These are phyloP conservation scores for Juglanconis oblonga DNA, from an alignment of 2,329 filamentous ascomycete species.

Conservation along the genomic window DNA sequence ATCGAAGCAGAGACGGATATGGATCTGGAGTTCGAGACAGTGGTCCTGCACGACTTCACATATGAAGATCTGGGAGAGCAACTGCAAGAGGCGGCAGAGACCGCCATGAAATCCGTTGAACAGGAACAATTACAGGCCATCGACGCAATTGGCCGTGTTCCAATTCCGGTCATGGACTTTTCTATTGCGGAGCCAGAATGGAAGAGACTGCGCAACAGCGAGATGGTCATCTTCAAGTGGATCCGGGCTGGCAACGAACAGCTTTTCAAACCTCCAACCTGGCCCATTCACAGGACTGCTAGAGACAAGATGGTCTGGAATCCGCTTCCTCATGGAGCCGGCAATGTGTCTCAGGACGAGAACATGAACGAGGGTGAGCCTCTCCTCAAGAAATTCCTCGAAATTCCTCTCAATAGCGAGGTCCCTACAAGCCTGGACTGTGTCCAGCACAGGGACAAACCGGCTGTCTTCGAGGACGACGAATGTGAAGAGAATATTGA, in stretches of 20 bases:
- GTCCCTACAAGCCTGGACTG: slow-evolving; percentile 23
- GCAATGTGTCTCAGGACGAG: slow-evolving; percentile 10
- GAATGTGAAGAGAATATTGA: slow-evolving; percentile 23
- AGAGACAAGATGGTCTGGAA: slow-evolving; percentile 27
- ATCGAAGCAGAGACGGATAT: slow-evolving; percentile 18
- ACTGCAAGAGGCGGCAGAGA: slow-evolving; percentile 17
- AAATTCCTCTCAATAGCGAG: background rate
- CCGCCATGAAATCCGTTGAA: slow-evolving; percentile 22
- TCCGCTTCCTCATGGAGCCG: slow-evolving; percentile 14
- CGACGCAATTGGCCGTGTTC: slow-evolving; percentile 25
- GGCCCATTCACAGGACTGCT: slow-evolving; percentile 21
- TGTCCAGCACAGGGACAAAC: slow-evolving; percentile 20
- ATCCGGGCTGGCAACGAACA: slow-evolving; percentile 19
- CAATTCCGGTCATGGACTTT: slow-evolving; percentile 28
- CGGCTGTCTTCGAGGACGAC: slow-evolving; percentile 19
- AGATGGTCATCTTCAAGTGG: slow-evolving; percentile 22
- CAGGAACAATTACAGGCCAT: slow-evolving; percentile 28
- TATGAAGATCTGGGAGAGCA: slow-evolving; percentile 1
- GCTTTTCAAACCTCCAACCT: slow-evolving; percentile 22
- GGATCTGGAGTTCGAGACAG: background rate
- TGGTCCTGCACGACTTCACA: background rate
- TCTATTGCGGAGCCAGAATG: slow-evolving; percentile 24
- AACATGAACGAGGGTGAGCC: slow-evolving; percentile 18
- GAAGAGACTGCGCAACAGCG: slow-evolving; percentile 19
- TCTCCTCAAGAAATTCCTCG: slow-evolving; percentile 19